Base-by-base conservation (phyloP, 169 alveolate genomes). In the Plasmodium blacklocki region DNA sequence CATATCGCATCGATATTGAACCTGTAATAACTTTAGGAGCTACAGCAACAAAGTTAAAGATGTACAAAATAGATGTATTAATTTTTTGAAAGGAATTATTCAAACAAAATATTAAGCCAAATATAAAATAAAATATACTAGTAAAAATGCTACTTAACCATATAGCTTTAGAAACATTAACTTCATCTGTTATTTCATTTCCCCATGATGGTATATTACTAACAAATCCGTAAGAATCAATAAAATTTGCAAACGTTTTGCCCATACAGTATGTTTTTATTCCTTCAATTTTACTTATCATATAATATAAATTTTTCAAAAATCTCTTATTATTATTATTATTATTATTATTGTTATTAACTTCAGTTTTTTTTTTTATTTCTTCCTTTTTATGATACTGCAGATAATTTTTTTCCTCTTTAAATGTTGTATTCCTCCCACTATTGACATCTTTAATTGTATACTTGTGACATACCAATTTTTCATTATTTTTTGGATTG, bases 121-220 rank as follows among this genome's bases (percentile, higher is more conserved):
- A 67, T 18, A 94, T 71, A 58, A 86, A 85, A 75, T 94, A 94
- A 58, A 87, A 83, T 19, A 85, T 73, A 63, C 88, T 78, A 21
- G 93, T 62, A 67, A 94, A 94, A 18, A 94, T 43, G 14, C 80
- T 71, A 58, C 94, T 83, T 14, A 90, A 23, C 96, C 96, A 92
- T 58, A 94, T 76, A 52, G 92, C 64, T 26, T 83, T 83, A 43
- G 88, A 74, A 58, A 90, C 94, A 73, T 94, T 94, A 29, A 94
- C 96, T 32, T 94, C 94, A 63, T 73, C 88, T 3, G 93, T 94
- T 91, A 94, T 92, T 72, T 94, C 96, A 75, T 94, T 94, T 43
- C 95, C 96, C 96, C 96, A 94, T 6, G 95, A 92, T 26, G 96
- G 96, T n/a, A 92, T 88, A 45, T 83, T 73, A 66, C 95, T 88